Conservation (phyloP, 805 yeast species). For the Hanseniaspora occidentalis region DNA sequence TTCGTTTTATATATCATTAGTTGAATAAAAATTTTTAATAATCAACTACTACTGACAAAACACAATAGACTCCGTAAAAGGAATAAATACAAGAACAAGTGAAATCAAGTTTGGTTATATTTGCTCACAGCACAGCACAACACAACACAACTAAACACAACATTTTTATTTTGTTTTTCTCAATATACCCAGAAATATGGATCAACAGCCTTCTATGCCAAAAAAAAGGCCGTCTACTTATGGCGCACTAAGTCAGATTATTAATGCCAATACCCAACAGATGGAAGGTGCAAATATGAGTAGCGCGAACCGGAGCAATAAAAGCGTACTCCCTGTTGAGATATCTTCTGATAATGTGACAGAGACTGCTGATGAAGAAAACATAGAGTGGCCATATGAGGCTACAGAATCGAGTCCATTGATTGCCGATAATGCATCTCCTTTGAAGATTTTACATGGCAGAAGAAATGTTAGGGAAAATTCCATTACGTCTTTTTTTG, state of each 20-base stretch:
- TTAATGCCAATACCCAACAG: background rate
- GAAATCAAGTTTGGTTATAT: too few species aligned
- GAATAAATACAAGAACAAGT: too few species aligned
- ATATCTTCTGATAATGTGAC: constrained; percentile 3
- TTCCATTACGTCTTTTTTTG: constrained; percentile 9
- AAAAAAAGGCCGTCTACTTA: background rate
- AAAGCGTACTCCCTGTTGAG: too few species aligned
- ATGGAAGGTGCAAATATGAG: background rate
- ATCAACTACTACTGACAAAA: too few species aligned
- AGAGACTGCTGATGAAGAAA: background rate
- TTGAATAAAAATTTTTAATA: too few species aligned
- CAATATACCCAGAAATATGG: background rate
- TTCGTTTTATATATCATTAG: too few species aligned
- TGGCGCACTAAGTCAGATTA: background rate
- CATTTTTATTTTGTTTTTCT: too few species aligned
- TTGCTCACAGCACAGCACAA: too few species aligned
- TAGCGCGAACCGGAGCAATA: too few species aligned
- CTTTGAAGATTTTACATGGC: background rate
- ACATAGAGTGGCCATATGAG: constrained; percentile 6
- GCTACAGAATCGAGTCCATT: background rate
- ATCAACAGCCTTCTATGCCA: background rate
- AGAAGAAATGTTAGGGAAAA: constrained; percentile 4
- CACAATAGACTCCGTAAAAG: too few species aligned
- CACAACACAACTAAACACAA: too few species aligned
- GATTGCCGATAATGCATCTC: background rate